A percentile compares a stretch with the other conserved stretches of the same genome.
Conservation (phyloP, 2,329 filamentous ascomycete genomes). For the Colletotrichum phormii region DNA sequence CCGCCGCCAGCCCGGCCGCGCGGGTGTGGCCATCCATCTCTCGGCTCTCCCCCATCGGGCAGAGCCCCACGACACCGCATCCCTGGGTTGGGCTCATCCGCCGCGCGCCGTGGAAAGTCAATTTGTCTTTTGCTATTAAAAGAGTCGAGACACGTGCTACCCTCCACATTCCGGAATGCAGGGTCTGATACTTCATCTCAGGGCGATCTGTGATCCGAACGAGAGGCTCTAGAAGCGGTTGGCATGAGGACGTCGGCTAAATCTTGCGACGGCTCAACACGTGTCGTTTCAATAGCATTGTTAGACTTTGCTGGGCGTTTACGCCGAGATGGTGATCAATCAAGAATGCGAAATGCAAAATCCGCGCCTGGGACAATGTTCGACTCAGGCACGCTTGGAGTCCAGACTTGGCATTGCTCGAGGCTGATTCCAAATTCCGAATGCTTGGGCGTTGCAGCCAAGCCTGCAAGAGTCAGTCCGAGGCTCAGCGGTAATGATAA, state of each 20-base stretch:
- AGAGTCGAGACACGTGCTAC: neutral
- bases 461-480: neutral
- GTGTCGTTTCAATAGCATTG: neutral
- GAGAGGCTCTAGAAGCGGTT: neutral
- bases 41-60: neutral
- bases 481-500: conserved; percentile 4
- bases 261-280: neutral
- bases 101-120: neutral
- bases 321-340: conserved; percentile 11
- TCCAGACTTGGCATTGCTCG: neutral
- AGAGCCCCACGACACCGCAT: neutral
- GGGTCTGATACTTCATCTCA: neutral
- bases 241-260: neutral
- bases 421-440: neutral
- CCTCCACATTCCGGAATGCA: neutral
- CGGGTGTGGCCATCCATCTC: neutral
- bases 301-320: neutral
- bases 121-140: neutral
- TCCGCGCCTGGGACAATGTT: neutral
- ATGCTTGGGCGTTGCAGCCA: neutral
- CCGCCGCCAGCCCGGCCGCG: neutral
- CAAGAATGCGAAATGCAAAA: neutral
- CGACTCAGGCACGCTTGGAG: neutral
- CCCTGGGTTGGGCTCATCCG: neutral
- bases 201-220: neutral